phyloP scores from a whole-genome alignment of 306 rosid genomes.

The Inga oerstediana region DNA sequence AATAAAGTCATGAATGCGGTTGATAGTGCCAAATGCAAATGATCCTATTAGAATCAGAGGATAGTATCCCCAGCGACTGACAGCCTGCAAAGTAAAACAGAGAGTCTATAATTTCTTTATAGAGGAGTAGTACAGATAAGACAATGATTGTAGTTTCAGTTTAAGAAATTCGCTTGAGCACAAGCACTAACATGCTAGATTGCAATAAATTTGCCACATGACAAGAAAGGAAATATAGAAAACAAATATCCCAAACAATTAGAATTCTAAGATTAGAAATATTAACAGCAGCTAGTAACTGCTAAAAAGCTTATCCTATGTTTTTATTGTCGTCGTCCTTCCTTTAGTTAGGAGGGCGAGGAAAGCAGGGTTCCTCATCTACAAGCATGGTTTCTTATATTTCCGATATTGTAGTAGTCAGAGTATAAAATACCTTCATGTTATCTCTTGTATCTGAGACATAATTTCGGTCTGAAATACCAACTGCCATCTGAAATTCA shows the following conservation, averaged over 20 bases:
- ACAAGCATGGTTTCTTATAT: neutral
- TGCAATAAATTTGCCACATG: constrained; percentile 4
- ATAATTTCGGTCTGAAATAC: constrained; percentile 76
- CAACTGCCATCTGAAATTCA: constrained; percentile 91
- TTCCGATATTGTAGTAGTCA: constrained; percentile 3
- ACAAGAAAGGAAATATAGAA: constrained; percentile 1
- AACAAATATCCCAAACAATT: constrained; percentile 15
- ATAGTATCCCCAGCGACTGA: constrained; percentile 95
- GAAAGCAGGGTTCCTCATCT: neutral
- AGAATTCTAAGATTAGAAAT: neutral
- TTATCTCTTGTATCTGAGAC: constrained; percentile 81
- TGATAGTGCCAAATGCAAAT: constrained; percentile 91
- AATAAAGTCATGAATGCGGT: constrained; percentile 89
- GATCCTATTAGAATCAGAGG: constrained; percentile 97
- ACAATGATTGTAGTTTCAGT: neutral
- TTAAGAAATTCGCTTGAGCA: constrained; percentile 20
- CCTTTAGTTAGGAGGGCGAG: neutral
- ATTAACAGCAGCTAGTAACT: constrained; percentile 3
- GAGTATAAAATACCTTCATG: constrained; percentile 68
- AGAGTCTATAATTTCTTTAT: neutral
- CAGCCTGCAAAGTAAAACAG: constrained; percentile 60
- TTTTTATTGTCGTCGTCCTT: neutral
- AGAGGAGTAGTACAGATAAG: constrained; percentile 17
- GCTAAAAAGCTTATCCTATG: neutral
- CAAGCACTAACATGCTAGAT: neutral